These are phyloP conservation scores for Rhizopogon sp. DNA, from an alignment of 768 basidiomycete genomes.

Conservation along the genomic window DNA sequence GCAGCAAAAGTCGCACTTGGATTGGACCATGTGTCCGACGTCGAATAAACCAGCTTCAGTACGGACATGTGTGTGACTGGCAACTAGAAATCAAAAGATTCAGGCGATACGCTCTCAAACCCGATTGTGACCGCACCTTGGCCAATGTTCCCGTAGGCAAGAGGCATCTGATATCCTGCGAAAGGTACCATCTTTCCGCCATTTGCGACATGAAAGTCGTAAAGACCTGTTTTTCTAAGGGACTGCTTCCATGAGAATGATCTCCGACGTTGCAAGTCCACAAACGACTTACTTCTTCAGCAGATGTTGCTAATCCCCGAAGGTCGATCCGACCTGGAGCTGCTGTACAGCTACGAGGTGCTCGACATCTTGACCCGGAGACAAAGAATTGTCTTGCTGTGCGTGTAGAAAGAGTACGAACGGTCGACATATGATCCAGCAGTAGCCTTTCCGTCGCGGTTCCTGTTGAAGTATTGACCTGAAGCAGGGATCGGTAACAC, in stretches of 20 bases:
- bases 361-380: slow-evolving; percentile 2
- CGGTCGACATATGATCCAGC: not conserved
- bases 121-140: slow-evolving; percentile 48
- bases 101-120: slow-evolving; percentile 3
- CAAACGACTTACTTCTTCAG: not conserved
- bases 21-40: slow-evolving; percentile 98
- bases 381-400: not conserved
- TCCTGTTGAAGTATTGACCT: too few species aligned
- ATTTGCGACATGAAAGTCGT: slow-evolving; percentile 82
- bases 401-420: not conserved
- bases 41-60: slow-evolving; percentile 85
- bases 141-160: slow-evolving; percentile 77
- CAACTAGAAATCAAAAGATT: slow-evolving; percentile 43
- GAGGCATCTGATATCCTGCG: slow-evolving; percentile 93
- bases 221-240: slow-evolving; percentile 65
- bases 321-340: not conserved
- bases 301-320: not conserved
- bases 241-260: slow-evolving; percentile 17
- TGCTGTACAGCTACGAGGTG: not conserved
- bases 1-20: slow-evolving; percentile 47
- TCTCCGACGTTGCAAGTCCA: too few species aligned
- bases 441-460: not conserved
- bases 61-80: slow-evolving; percentile 88
- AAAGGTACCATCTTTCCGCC: slow-evolving; percentile 95
- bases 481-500: not conserved